Percentiles rank a stretch among this genome's conserved stretches.
Evolutionary conservation across 2,329 filamentous ascomycete species (phyloP).

Genomic region (Cercospora sojina): DNA sequence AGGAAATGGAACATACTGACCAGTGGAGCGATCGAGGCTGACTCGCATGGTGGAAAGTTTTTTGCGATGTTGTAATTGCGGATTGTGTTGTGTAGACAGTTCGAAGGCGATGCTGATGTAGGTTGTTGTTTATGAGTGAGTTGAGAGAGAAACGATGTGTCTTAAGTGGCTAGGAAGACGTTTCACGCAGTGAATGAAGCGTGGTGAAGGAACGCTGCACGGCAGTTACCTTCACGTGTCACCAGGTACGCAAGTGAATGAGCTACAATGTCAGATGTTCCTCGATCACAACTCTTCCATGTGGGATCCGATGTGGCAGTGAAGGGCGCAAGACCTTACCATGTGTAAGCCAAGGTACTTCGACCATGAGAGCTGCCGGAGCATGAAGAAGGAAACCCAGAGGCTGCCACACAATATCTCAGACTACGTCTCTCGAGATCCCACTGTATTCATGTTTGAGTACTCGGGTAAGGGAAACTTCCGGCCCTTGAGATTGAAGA

Average conservation of each 20-base stretch:
- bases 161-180: not conserved
- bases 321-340: not conserved
- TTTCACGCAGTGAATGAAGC: not conserved
- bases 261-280: not conserved
- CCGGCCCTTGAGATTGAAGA: constrained; percentile 1
- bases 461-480: constrained; percentile 12
- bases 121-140: not conserved
- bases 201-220: not conserved
- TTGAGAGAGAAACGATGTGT: not conserved
- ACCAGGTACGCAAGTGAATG: not conserved
- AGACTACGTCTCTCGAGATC: not conserved
- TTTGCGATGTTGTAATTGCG: not conserved
- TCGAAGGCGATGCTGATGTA: constrained; percentile 6
- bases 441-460: constrained; percentile 1
- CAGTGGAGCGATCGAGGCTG: not conserved
- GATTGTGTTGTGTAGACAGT: not conserved
- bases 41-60: not conserved
- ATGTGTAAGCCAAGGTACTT: not conserved
- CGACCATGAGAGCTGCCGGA: not conserved
- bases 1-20: not conserved
- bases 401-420: not conserved
- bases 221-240: not conserved
- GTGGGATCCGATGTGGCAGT: not conserved
- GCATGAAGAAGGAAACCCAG: not conserved
- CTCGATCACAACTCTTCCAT: not conserved